Conservation (phyloP, 306 rosid species). For the Trichosanthes truncata region DNA sequence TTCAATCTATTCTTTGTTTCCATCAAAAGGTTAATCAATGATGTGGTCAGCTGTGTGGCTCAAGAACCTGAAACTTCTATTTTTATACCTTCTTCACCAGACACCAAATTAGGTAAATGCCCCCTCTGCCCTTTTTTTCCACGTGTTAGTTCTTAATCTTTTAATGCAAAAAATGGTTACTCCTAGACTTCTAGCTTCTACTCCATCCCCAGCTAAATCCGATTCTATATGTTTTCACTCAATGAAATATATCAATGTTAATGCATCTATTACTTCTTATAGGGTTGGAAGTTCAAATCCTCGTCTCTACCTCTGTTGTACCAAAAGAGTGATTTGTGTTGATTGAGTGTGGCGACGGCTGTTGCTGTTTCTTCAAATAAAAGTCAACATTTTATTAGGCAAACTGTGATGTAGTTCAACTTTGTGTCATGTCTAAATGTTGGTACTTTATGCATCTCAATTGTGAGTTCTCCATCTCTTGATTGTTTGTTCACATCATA, state of each 20-base stretch:
- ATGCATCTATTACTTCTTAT: too few relatives aligned
- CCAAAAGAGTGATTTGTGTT: too few relatives aligned
- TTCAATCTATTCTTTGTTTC: neutral
- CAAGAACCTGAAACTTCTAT: conserved; percentile 45
- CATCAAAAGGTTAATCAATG: conserved; percentile 38
- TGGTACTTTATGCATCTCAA: neutral
- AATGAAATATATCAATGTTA: too few relatives aligned
- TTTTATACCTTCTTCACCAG: conserved; percentile 43
- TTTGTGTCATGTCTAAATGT: neutral
- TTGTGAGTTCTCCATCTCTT: neutral
- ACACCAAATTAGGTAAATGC: conserved; percentile 48
- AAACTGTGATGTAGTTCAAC: neutral
- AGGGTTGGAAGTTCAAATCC: too few relatives aligned
- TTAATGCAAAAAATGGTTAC: neutral
- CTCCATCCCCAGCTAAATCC: neutral
- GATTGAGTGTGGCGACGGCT: too few relatives aligned
- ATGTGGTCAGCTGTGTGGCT: conserved; percentile 38
- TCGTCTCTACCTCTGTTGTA: too few relatives aligned
- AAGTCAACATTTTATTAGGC: neutral
- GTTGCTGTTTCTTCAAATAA: neutral
- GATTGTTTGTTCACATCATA: neutral
- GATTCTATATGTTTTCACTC: neutral
- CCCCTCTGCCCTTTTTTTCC: neutral
- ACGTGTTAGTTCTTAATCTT: neutral
- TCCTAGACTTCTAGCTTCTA: neutral